Evolutionary conservation across 768 basidiomycete species (phyloP).

Genomic region (Daedaleopsis nitida): DNA sequence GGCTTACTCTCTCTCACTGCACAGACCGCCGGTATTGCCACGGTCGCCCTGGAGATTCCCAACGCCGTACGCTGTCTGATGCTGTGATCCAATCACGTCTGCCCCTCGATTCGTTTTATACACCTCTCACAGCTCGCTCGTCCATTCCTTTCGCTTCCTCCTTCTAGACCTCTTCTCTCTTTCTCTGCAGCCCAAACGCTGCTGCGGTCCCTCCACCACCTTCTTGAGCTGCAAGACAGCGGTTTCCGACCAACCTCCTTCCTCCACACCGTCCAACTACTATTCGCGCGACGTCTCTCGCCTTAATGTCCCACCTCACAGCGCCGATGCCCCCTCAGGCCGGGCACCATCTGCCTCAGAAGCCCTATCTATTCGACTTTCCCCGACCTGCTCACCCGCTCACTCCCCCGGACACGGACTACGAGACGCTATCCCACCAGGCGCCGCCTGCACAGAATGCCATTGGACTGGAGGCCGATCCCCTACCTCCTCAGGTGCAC

Average conservation of each 20-base stretch:
- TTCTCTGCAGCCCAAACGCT: background rate
- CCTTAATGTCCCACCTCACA: constrained; percentile 45
- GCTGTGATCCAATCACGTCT: constrained; percentile 25
- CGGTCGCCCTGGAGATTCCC: constrained; percentile 35
- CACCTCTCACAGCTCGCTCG: constrained; percentile 9
- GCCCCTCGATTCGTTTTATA: constrained; percentile 1
- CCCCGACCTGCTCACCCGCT: constrained; percentile 39
- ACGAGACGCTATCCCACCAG: constrained; percentile 24
- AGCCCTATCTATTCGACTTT: constrained; percentile 46
- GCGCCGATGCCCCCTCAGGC: constrained; percentile 26
- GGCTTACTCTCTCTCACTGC: constrained; percentile 6
- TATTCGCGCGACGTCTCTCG: constrained; percentile 5
- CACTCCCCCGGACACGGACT: constrained; percentile 38
- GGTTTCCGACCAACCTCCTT: constrained; percentile 9
- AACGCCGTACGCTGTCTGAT: constrained; percentile 24
- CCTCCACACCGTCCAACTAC: constrained; percentile 11
- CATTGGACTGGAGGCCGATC: constrained; percentile 20
- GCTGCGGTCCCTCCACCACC: background rate
- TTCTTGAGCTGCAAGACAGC: constrained; percentile 27
- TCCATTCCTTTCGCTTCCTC: constrained; percentile 9
- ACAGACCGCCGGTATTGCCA: constrained; percentile 17
- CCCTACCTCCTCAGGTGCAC: constrained; percentile 7
- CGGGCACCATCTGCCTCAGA: constrained; percentile 36
- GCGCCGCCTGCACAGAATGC: constrained; percentile 14
- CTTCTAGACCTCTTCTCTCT: constrained; percentile 2